A percentile compares a stretch with the other conserved stretches of the same genome.
Conservation (phyloP, 129 eudicot species). For the Tagetes erecta region DNA sequence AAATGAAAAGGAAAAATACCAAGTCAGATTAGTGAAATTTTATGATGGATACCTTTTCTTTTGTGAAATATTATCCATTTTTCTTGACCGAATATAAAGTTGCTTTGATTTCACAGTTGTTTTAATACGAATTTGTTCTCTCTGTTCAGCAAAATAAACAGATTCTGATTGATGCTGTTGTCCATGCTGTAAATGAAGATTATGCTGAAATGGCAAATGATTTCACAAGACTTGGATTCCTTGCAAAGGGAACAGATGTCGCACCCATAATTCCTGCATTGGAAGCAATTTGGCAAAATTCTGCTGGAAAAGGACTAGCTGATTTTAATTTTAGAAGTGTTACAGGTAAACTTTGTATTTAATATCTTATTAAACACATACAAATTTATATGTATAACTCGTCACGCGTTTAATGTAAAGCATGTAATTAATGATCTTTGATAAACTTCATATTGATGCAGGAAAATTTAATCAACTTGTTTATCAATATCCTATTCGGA, state of each 20-base stretch:
- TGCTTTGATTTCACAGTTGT: not conserved
- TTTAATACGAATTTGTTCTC: conserved; percentile 4
- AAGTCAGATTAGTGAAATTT: conserved; percentile 2
- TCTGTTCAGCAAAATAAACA: conserved; percentile 87
- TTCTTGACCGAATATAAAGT: not conserved
- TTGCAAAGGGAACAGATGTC: conserved; percentile 94
- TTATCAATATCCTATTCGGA: conserved; percentile 95
- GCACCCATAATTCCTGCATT: conserved; percentile 91
- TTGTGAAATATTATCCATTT: not conserved
- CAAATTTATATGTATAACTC: not conserved
- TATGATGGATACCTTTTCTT: not conserved
- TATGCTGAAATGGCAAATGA: conserved; percentile 97
- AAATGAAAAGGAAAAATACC: not conserved
- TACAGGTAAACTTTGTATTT: conserved; percentile 59
- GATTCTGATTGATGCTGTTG: conserved; percentile 95
- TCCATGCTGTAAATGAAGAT: conserved; percentile 99
- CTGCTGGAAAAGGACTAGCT: conserved; percentile 85
- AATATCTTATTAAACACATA: not conserved
- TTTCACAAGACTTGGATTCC: conserved; percentile 97
- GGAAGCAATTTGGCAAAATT: conserved; percentile 98
- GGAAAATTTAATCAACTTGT: conserved; percentile 98
- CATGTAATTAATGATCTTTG: not conserved
- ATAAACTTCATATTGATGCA: conserved; percentile 36
- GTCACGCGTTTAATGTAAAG: not conserved
- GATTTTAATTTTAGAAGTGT: conserved; percentile 99